Conservation (phyloP, 768 basidiomycete genomes). For the Tulasnella sp. region DNA sequence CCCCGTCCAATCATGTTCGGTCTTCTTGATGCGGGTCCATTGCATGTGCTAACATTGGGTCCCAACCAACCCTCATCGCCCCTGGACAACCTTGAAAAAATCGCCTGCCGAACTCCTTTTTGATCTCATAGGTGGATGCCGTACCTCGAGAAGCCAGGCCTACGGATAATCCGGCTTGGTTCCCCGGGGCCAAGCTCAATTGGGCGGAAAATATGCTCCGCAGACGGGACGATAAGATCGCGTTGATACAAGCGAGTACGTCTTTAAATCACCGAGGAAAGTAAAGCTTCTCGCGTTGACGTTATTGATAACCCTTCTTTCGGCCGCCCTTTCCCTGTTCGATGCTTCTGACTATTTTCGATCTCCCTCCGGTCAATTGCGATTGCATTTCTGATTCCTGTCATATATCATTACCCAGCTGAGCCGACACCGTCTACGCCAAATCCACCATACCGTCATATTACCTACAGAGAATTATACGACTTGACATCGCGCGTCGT, state of each 20-base stretch:
- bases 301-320: background rate
- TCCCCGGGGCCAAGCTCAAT: conserved; percentile 52
- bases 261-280: no score
- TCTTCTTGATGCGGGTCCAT: no score
- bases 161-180: conserved; percentile 60
- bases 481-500: conserved; percentile 44
- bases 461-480: conserved; percentile 52
- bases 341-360: background rate
- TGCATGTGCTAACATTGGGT: no score
- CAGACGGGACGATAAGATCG: conserved; percentile 45
- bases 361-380: background rate
- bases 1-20: no score
- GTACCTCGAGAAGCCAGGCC: conserved; percentile 47
- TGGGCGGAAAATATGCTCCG: conserved; percentile 76
- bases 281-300: conserved; percentile 9
- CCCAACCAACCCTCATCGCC: background rate
- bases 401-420: conserved; percentile 30
- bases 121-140: conserved; percentile 22
- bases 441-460: conserved; percentile 31
- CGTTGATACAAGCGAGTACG: conserved; percentile 61
- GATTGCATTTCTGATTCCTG: background rate
- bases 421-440: conserved; percentile 48
- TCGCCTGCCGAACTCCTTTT: background rate
- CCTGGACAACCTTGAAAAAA: background rate
- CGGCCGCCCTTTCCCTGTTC: background rate